phyloP scores from a whole-genome alignment of 208 protist genomes.

The Trypanosoma melophagium region DNA sequence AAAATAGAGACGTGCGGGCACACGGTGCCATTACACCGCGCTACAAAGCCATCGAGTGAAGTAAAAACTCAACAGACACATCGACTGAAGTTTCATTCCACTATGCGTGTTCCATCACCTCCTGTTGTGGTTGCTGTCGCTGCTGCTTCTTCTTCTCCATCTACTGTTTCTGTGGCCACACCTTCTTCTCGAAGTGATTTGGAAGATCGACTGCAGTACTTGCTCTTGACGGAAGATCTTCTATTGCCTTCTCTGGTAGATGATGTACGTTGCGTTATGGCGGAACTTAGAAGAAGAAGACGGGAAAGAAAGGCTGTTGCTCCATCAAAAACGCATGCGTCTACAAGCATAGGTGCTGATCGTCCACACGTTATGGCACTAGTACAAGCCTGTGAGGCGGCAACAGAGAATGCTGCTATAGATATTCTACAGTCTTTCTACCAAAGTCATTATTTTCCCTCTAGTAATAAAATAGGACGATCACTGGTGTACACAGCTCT shows the following conservation, averaged over 20 bases:
- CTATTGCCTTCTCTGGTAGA: conserved; percentile 1
- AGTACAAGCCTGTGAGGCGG: conserved; percentile 24
- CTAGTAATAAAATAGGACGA: not conserved
- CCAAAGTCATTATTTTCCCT: not conserved
- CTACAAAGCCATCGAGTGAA: not conserved
- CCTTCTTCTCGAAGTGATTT: conserved; percentile 1
- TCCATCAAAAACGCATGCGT: not conserved
- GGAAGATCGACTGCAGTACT: conserved; percentile 29
- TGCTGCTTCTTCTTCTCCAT: not conserved
- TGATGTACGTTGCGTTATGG: conserved; percentile 19
- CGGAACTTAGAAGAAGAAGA: conserved; percentile 22
- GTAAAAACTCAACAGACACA: too few species aligned
- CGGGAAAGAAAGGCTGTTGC: conserved; percentile 21
- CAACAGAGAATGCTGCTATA: conserved; percentile 5
- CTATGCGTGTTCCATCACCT: not conserved
- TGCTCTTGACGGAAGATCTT: conserved; percentile 12
- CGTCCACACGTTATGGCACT: conserved; percentile 22
- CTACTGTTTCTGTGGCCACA: too few species aligned
- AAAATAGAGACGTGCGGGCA: too few species aligned
- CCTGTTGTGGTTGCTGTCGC: not conserved
- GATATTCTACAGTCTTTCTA: conserved; percentile 11
- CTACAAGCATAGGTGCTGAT: not conserved
- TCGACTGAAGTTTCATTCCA: not conserved
- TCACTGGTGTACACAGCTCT: conserved; percentile 43
- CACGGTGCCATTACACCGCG: not conserved